Evolutionary conservation across 257 asterid genomes (phyloP).

Genomic region (Plectranthus barbatus): DNA sequence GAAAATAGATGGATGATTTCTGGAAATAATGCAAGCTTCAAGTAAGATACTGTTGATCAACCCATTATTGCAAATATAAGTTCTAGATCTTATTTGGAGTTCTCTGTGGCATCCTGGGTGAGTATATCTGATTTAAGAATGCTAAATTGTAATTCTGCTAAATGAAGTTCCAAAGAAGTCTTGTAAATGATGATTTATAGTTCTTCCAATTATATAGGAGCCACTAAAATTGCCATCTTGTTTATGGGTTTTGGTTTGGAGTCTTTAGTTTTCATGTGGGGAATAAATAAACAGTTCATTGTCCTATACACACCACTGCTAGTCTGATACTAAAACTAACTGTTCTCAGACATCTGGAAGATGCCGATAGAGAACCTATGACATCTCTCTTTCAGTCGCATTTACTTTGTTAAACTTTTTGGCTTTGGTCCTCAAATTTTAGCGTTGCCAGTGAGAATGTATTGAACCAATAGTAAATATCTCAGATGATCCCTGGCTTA

Average conservation of each 20-base stretch:
- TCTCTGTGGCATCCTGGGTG: not conserved
- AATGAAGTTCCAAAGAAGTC: not conserved
- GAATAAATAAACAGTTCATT: not conserved
- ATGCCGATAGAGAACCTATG: not conserved
- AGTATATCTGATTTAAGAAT: not conserved
- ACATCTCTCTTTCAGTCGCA: not conserved
- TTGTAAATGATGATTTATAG: not conserved
- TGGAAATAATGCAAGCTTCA: not conserved
- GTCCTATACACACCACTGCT: not conserved
- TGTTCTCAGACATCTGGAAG: not conserved
- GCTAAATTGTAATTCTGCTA: not conserved
- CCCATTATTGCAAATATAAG: not conserved
- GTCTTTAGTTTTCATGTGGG: not conserved
- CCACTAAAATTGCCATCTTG: not conserved
- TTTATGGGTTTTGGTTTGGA: not conserved
- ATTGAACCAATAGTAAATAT: not conserved
- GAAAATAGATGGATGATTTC: not conserved
- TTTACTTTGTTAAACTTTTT: not conserved
- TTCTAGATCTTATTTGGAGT: not conserved
- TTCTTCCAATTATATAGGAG: not conserved
- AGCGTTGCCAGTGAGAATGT: not conserved
- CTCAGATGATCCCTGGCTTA: not conserved
- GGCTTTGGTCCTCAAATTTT: not conserved
- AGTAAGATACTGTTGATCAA: not conserved
- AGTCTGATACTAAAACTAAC: not conserved